These are phyloP conservation scores for Paramecium sexaurelia DNA, from an alignment of 73 alveolate genomes.

Conservation along the genomic window DNA sequence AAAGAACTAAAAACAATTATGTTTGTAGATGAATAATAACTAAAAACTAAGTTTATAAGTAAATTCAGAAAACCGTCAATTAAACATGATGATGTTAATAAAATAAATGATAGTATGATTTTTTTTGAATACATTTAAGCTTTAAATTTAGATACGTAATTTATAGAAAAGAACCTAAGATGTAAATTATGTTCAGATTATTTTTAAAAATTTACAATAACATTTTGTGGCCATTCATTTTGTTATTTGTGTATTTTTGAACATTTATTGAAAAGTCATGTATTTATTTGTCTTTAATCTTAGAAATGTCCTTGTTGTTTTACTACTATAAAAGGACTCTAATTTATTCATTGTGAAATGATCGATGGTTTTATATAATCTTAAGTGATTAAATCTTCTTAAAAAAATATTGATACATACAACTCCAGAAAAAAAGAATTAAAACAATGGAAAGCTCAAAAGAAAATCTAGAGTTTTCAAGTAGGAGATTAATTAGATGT, in stretches of 20 bases:
- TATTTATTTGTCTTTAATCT: background rate
- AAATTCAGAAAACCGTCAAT: background rate
- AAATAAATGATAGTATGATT: background rate
- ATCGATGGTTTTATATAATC: background rate
- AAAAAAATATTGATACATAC: background rate
- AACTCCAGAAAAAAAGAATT: background rate
- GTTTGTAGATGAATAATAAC: background rate
- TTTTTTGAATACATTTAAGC: background rate
- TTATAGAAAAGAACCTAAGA: background rate
- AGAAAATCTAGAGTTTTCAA: background rate
- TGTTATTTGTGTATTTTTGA: slow-evolving; percentile 13
- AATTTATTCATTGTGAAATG: background rate
- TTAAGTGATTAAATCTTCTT: background rate
- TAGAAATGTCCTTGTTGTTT: slow-evolving; percentile 26
- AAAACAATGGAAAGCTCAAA: background rate
- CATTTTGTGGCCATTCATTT: background rate
- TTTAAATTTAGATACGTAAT: background rate
- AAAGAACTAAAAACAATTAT: background rate
- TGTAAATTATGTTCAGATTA: background rate
- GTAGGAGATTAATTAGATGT: background rate
- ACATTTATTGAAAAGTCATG: background rate
- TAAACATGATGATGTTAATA: background rate
- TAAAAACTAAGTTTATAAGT: background rate
- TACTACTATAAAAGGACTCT: background rate
- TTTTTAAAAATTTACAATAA: background rate